Conservation (phyloP, 2,329 filamentous ascomycete species). For the Lasiodiplodia citricola region DNA sequence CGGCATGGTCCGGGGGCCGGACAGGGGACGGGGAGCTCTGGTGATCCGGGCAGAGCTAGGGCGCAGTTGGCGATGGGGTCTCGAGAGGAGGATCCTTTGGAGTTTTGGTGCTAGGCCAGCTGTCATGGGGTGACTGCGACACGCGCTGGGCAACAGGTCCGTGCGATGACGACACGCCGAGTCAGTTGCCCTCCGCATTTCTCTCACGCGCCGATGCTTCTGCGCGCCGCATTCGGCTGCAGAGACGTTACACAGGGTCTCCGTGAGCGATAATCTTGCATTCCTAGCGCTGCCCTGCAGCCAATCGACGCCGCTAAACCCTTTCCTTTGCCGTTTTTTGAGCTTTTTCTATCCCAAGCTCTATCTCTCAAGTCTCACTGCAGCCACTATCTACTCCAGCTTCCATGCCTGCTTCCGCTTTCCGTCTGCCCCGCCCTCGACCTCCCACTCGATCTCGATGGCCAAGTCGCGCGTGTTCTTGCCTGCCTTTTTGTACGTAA, state of each 20-base stretch:
- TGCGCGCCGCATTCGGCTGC: background rate
- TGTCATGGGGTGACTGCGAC: conserved; percentile 23
- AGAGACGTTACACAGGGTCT: background rate
- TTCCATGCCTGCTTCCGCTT: conserved; percentile 38
- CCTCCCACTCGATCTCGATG: conserved; percentile 47
- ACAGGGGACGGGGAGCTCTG: background rate
- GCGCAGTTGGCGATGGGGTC: background rate
- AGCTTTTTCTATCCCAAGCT: background rate
- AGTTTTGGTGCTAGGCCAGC: conserved; percentile 4
- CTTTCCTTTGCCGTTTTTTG: background rate
- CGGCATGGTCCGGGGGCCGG: conserved; percentile 20
- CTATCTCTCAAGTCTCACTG: conserved; percentile 18
- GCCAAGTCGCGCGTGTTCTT: conserved; percentile 47
- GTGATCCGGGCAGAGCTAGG: background rate
- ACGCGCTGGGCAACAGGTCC: conserved; percentile 4
- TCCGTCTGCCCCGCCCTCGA: conserved; percentile 32
- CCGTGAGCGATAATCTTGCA: conserved; percentile 15
- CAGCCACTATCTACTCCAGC: conserved; percentile 37
- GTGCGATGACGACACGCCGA: conserved; percentile 20
- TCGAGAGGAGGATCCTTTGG: background rate
- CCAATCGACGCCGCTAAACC: conserved; percentile 8
- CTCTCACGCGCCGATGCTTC: background rate
- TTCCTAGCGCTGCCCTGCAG: conserved; percentile 3
- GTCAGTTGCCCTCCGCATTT: conserved; percentile 9
- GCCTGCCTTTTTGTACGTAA: conserved; percentile 71